phyloP scores from a whole-genome alignment of 1,284 basidiomycete genomes.

The Rhizopogon parksii region DNA sequence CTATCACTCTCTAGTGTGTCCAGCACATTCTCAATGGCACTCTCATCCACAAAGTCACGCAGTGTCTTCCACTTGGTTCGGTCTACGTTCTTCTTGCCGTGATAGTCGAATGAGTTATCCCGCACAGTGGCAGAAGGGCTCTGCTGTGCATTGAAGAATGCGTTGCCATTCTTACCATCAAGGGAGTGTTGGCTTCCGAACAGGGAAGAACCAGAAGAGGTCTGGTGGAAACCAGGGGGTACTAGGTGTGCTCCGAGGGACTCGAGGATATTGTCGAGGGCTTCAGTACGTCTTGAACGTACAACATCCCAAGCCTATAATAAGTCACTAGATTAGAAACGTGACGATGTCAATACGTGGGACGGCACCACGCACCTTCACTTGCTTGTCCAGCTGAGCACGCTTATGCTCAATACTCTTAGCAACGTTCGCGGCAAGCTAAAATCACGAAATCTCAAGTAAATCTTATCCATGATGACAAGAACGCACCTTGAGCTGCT shows the following conservation, averaged over 20 bases:
- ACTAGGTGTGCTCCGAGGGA: conserved; percentile 63
- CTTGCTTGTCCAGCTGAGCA: conserved; percentile 46
- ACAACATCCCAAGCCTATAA: conserved; percentile 63
- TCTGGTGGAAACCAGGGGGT: conserved; percentile 68
- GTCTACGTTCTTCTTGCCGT: conserved; percentile 33
- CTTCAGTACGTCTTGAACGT: conserved; percentile 49
- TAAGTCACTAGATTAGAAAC: conserved; percentile 36
- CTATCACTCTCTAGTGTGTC: conserved; percentile 68
- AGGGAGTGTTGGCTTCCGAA: conserved; percentile 68
- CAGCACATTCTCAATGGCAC: conserved; percentile 64
- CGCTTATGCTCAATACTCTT: conserved; percentile 69
- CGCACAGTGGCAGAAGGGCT: conserved; percentile 48
- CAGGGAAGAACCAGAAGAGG: conserved; percentile 57
- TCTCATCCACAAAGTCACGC: conserved; percentile 76
- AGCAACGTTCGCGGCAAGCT: conserved; percentile 67
- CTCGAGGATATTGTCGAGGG: conserved; percentile 64
- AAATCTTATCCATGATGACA: not conserved
- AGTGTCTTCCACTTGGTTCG: conserved; percentile 69
- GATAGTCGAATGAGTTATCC: conserved; percentile 20
- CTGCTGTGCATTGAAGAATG: conserved; percentile 17
- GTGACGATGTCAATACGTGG: not conserved
- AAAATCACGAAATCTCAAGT: not conserved
- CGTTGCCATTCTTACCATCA: conserved; percentile 29
- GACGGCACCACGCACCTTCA: conserved; percentile 41
- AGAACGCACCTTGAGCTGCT: conserved; percentile 60